These are phyloP conservation scores for Dendrobium officinale DNA, from an alignment of 106 monocot species.

Conservation along the genomic window DNA sequence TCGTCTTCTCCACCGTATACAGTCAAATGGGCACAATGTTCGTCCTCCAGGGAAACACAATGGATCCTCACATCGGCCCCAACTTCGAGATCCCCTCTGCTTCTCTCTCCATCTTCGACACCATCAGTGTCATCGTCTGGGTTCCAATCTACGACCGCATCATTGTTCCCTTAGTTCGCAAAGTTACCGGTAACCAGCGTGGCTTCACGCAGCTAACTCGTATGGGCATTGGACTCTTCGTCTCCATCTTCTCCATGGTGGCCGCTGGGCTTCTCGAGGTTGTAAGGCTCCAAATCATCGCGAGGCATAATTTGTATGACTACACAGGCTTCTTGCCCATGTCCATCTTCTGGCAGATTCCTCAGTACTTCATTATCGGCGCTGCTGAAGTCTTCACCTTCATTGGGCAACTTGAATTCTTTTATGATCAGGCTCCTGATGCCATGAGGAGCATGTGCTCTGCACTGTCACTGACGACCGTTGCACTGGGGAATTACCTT, in stretches of 20 bases:
- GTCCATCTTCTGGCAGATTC: constrained; percentile 68
- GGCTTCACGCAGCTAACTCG: constrained; percentile 76
- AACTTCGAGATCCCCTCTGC: constrained; percentile 65
- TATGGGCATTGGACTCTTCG: constrained; percentile 75
- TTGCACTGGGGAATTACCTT: constrained; percentile 46
- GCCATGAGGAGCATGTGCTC: constrained; percentile 72
- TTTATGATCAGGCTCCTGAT: constrained; percentile 70
- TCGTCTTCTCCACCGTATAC: constrained; percentile 69
- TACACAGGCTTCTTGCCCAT: constrained; percentile 29
- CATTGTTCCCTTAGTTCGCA: constrained; percentile 51
- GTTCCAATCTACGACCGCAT: constrained; percentile 67
- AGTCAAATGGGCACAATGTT: constrained; percentile 86
- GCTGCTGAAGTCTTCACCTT: constrained; percentile 61
- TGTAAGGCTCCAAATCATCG: constrained; percentile 38
- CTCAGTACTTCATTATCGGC: constrained; percentile 65
- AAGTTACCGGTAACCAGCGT: constrained; percentile 43
- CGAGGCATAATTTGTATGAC: constrained; percentile 40
- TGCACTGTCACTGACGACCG: constrained; percentile 48
- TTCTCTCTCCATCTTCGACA: constrained; percentile 76
- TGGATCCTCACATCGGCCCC: constrained; percentile 63
- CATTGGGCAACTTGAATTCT: constrained; percentile 63
- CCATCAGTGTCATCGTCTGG: constrained; percentile 69
- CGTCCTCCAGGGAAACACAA: constrained; percentile 64
- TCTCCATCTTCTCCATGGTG: constrained; percentile 71
- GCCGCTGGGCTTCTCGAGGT: constrained; percentile 57